A percentile compares a stretch with the other conserved stretches of the same genome.
These are phyloP conservation scores for Peronospora destructor DNA, from an alignment of 352 stramenopile genomes.

Conservation along the genomic window DNA sequence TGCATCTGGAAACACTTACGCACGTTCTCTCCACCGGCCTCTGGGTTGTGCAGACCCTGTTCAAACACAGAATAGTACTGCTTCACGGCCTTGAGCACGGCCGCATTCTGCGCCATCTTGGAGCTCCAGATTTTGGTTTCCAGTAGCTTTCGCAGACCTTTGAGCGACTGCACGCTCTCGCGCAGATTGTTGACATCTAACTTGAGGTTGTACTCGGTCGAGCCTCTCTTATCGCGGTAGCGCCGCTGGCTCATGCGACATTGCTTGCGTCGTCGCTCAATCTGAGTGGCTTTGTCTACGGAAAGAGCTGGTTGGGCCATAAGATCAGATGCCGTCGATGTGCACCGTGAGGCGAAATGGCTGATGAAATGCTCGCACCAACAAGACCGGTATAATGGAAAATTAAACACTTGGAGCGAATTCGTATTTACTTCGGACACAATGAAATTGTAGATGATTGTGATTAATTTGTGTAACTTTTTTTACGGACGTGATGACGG, in stretches of 20 bases:
- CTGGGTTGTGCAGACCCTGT: constrained; percentile 44
- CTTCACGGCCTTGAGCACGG: constrained; percentile 55
- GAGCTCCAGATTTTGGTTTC: constrained; percentile 44
- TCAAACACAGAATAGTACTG: constrained; percentile 65
- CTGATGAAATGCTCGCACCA: too few relatives aligned
- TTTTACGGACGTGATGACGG: too few relatives aligned
- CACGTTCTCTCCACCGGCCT: constrained; percentile 33
- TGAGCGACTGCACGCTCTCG: constrained; percentile 52
- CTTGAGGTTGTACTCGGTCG: constrained; percentile 58
- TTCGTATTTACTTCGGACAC: too few relatives aligned
- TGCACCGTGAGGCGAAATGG: too few relatives aligned
- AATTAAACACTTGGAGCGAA: too few relatives aligned
- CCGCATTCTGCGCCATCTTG: constrained; percentile 27
- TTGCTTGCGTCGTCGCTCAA: constrained; percentile 32
- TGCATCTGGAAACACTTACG: constrained; percentile 23
- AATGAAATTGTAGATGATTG: too few relatives aligned
- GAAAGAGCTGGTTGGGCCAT: too few relatives aligned
- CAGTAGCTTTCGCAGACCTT: constrained; percentile 38
- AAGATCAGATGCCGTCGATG: too few relatives aligned
- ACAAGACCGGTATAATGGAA: too few relatives aligned
- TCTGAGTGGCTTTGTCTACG: too few relatives aligned
- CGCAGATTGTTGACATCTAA: constrained; percentile 59
- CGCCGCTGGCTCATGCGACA: constrained; percentile 67
- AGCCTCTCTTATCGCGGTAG: constrained; percentile 68
- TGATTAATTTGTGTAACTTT: too few relatives aligned